phyloP scores from a whole-genome alignment of 345 rosid genomes.

The Syzygium aqueum region DNA sequence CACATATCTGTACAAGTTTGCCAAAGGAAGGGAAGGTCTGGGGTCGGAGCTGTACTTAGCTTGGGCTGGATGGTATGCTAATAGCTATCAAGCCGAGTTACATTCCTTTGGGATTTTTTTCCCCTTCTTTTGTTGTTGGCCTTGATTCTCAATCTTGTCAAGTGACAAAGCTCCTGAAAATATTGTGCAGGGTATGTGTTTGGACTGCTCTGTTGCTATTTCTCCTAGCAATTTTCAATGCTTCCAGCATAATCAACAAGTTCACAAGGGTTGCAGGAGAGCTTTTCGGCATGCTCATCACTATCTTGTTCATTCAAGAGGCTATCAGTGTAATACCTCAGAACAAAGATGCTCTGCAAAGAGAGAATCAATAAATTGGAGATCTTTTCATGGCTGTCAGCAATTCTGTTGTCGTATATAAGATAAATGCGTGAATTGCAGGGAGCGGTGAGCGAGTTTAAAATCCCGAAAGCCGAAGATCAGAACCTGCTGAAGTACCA shows the following conservation, averaged over 20 bases:
- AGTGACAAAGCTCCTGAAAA: background rate
- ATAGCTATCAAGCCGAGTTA: background rate
- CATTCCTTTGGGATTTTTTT: background rate
- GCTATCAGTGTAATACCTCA: conserved; percentile 47
- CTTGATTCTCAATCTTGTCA: background rate
- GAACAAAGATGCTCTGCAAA: background rate
- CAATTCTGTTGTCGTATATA: background rate
- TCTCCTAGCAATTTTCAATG: conserved; percentile 51
- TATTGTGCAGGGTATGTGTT: conserved; percentile 63
- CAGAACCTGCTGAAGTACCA: conserved; percentile 29
- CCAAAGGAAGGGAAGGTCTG: conserved; percentile 45
- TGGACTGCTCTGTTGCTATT: conserved; percentile 81
- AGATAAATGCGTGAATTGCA: conserved; percentile 5
- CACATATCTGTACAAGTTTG: conserved; percentile 60
- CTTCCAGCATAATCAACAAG: conserved; percentile 54
- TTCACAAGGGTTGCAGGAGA: conserved; percentile 85
- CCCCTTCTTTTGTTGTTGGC: background rate
- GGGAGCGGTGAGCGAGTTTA: conserved; percentile 62
- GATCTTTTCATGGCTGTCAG: background rate
- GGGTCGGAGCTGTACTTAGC: conserved; percentile 67
- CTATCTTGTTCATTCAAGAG: conserved; percentile 76
- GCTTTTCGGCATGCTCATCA: conserved; percentile 74
- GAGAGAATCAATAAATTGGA: background rate
- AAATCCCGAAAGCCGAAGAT: conserved; percentile 24
- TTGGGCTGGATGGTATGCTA: conserved; percentile 72